These are phyloP conservation scores for Eucalyptus pauciflora DNA, from an alignment of 345 rosid species.

Conservation along the genomic window DNA sequence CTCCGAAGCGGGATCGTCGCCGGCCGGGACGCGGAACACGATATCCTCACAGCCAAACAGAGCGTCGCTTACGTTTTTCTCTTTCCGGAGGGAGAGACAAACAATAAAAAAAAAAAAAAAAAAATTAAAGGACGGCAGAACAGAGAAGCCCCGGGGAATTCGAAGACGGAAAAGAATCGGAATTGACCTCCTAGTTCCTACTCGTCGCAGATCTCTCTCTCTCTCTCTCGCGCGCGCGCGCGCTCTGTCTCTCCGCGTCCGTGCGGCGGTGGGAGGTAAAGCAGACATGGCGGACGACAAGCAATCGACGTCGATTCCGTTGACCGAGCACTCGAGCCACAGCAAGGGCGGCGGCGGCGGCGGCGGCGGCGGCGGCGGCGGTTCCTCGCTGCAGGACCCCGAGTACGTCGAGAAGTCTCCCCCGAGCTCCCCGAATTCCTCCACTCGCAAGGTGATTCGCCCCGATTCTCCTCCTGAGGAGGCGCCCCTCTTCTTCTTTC, in stretches of 20 bases:
- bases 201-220: background rate
- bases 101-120: rapidly evolving
- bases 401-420: slow-evolving; percentile 49
- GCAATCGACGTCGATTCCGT: slow-evolving; percentile 8
- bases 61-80: background rate
- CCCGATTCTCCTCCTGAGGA: too few species aligned
- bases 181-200: background rate
- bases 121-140: background rate
- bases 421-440: slow-evolving; percentile 64
- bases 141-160: background rate
- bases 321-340: slow-evolving; percentile 2
- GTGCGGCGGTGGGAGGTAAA: background rate
- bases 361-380: background rate
- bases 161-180: background rate
- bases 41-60: background rate
- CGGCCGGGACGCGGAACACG: background rate
- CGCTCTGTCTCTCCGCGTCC: background rate
- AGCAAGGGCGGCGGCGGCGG: background rate
- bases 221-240: background rate
- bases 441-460: slow-evolving; percentile 55
- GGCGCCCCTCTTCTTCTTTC: background rate
- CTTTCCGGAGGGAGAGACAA: background rate
- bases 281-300: slow-evolving; percentile 6
- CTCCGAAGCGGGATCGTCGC: background rate
- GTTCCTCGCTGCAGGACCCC: slow-evolving; percentile 15